Evolutionary conservation across 2,329 filamentous ascomycete species (phyloP), one percentile per base, ranked within the genome.

Genomic region (Cladosporium sp.): DNA sequence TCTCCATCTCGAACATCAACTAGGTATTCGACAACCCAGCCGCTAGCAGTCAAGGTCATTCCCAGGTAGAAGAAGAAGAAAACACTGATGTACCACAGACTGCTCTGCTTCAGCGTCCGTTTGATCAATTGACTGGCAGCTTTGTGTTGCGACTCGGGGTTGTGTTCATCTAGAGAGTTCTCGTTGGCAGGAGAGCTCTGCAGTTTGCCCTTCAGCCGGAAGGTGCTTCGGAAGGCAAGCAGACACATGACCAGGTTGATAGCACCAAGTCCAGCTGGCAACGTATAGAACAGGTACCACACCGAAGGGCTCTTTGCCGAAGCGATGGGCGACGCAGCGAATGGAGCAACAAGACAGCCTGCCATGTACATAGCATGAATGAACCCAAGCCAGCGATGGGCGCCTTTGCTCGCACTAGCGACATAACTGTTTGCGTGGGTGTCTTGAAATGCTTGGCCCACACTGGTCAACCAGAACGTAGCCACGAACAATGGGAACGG

Each of bases 21-120:
- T 3, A 90, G 80, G 65, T 87, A 90, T 69, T 89, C 86, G 1
- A 90, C 87, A 0, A 89, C 83, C 88, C 87, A 90, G 1, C 88
- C 87, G 75, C 80, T 80, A 12, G 86, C 83, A 0, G 87, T 89
- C 2, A 87, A 81, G 1, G 72, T 74, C 0, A 82, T 83, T 0
- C 88, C 87, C 0, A 90, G 78, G 61, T 85, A 85, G 73, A 89
- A 88, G 76, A 89, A 89, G 77, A 86, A 90, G 74, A 88, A 89
- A 1, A 87, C 64, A 59, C 86, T 86, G 2, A 90, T 72, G 0
- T 87, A 73, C 85, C 87, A 89, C 3, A 90, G 77, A 3, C 79
- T 80, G 18, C 78, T 82, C 1, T 75, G 80, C 15, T 72, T 76
- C 0, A 87, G 67, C 0, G 84, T 80, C 8, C 76, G 75, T 38